Evolutionary conservation across 2,329 filamentous ascomycete species (phyloP).

Genomic region (Aspergillus sp.): DNA sequence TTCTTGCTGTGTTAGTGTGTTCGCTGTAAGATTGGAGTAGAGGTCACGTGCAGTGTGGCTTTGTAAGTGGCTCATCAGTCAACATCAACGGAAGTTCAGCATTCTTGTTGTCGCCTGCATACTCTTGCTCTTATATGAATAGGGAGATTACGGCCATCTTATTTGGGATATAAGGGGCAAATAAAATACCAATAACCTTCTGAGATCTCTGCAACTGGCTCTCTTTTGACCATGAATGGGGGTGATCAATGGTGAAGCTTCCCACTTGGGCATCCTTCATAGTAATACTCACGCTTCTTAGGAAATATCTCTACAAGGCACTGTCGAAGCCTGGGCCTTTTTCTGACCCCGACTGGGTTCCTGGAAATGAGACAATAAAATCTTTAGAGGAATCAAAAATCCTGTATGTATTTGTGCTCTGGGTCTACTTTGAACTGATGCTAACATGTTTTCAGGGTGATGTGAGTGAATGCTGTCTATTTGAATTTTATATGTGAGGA

Average conservation of each 20-base stretch:
- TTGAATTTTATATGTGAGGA: constrained; percentile 26
- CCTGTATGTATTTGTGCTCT: constrained; percentile 54
- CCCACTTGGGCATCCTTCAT: background rate
- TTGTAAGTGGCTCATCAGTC: constrained; percentile 15
- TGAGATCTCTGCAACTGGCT: background rate
- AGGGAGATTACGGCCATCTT: background rate
- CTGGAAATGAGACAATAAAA: constrained; percentile 53
- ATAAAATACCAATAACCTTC: too few species aligned
- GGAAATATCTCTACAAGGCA: constrained; percentile 82
- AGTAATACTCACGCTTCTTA: constrained; percentile 38
- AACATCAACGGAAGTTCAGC: constrained; percentile 4
- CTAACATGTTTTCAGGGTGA: constrained; percentile 48
- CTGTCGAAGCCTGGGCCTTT: constrained; percentile 77
- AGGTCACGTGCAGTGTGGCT: constrained; percentile 28
- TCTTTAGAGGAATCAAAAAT: constrained; percentile 71
- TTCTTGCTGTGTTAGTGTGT: background rate
- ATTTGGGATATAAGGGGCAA: background rate
- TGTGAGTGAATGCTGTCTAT: constrained; percentile 39
- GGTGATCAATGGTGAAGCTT: constrained; percentile 20
- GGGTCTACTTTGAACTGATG: background rate
- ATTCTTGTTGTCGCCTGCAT: background rate
- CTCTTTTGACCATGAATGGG: constrained; percentile 15
- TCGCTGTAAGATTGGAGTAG: constrained; percentile 11
- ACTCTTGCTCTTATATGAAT: background rate
- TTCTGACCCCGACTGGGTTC: constrained; percentile 64